phyloP scores from a whole-genome alignment of 2,329 filamentous ascomycete genomes.

The Fusarium duplospermum region DNA sequence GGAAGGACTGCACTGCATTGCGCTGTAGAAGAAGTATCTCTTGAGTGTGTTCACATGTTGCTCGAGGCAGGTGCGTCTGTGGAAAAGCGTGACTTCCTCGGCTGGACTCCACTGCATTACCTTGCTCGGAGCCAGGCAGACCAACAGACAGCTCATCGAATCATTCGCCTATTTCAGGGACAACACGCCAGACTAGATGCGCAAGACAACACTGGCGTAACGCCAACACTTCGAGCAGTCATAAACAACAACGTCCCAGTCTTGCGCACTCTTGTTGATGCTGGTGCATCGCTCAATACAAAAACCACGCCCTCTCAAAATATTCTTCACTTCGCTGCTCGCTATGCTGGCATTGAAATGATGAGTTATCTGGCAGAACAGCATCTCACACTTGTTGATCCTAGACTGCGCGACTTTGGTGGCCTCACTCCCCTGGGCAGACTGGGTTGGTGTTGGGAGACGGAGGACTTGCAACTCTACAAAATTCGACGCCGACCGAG shows the following conservation, averaged over 20 bases:
- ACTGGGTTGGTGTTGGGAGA: background rate
- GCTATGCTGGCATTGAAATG: accelerated
- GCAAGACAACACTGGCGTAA: accelerated
- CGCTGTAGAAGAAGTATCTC: accelerated
- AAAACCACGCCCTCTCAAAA: accelerated
- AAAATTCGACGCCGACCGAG: accelerated
- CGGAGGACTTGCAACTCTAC: accelerated
- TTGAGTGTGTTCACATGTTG: slow-evolving; percentile 1
- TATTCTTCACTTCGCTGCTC: accelerated
- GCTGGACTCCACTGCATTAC: accelerated
- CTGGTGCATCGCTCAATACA: background rate
- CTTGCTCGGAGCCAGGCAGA: accelerated
- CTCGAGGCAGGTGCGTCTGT: slow-evolving; percentile 17
- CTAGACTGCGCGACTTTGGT: accelerated
- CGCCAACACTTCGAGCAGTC: accelerated
- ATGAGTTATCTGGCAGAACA: background rate
- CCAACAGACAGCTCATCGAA: accelerated
- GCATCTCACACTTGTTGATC: background rate
- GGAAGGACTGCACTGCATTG: background rate
- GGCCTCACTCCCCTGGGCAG: accelerated
- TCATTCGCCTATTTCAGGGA: background rate
- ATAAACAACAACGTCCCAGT: accelerated
- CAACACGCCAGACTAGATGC: background rate
- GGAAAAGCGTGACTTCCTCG: accelerated
- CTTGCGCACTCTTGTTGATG: background rate